Evolutionary conservation across 2,329 filamentous ascomycete genomes (phyloP).

Genomic region (Colletotrichum spaethianum): DNA sequence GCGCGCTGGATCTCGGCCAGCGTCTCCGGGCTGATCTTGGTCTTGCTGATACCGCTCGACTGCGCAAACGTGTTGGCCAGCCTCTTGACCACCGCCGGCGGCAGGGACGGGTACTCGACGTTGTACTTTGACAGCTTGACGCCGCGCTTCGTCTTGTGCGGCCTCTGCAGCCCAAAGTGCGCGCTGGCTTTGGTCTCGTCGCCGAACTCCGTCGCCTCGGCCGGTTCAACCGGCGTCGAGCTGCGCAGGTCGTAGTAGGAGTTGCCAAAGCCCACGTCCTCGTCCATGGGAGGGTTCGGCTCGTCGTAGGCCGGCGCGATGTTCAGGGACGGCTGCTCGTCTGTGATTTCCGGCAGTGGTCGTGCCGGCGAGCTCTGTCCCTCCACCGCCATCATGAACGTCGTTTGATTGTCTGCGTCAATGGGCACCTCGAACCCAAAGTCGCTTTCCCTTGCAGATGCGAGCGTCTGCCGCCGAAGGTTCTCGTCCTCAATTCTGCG

Average conservation of each 20-base stretch:
- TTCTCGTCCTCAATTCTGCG: slow-evolving; percentile 56
- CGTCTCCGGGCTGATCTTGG: slow-evolving; percentile 81
- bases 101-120: slow-evolving; percentile 82
- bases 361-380: slow-evolving; percentile 42
- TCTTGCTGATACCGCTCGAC: slow-evolving; percentile 74
- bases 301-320: slow-evolving; percentile 42
- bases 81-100: slow-evolving; percentile 80
- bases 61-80: slow-evolving; percentile 80
- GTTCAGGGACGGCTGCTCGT: slow-evolving; percentile 37
- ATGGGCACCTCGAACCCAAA: slow-evolving; percentile 66
- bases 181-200: slow-evolving; percentile 39
- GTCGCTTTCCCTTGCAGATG: slow-evolving; percentile 60
- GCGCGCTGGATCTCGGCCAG: slow-evolving; percentile 83
- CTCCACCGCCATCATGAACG: slow-evolving; percentile 62
- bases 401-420: slow-evolving; percentile 63
- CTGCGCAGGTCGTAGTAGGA: slow-evolving; percentile 30
- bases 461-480: slow-evolving; percentile 55
- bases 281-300: slow-evolving; percentile 22
- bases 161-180: slow-evolving; percentile 40
- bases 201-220: slow-evolving; percentile 20
- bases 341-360: slow-evolving; percentile 40
- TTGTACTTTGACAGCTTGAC: slow-evolving; percentile 79
- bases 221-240: slow-evolving; percentile 46
- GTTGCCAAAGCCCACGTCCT: slow-evolving; percentile 15
- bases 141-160: slow-evolving; percentile 56